A percentile compares a stretch with the other conserved stretches of the same genome.
Evolutionary conservation across 352 stramenopile genomes (phyloP).

Genomic region (Phytophthora nicotianae): DNA sequence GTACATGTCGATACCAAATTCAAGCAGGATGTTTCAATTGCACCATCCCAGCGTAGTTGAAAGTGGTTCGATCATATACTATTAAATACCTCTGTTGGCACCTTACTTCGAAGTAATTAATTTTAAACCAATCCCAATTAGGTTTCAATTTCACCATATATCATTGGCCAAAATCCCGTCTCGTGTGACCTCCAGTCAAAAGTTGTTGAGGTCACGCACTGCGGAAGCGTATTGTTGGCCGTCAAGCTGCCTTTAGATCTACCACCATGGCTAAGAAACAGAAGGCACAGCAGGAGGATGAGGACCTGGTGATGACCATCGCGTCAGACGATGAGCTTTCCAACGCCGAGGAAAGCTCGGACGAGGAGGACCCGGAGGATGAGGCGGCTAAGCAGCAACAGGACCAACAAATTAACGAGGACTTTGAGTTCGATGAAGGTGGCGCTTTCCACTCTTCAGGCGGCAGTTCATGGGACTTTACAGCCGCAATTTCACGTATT

Average conservation of each 20-base stretch:
- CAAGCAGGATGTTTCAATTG: too few relatives aligned
- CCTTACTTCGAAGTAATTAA: too few relatives aligned
- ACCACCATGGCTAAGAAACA: constrained; percentile 26
- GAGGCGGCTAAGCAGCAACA: constrained; percentile 52
- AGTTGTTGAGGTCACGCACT: constrained; percentile 8
- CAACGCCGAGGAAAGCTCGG: constrained; percentile 74
- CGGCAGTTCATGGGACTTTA: constrained; percentile 88
- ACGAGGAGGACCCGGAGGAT: constrained; percentile 56
- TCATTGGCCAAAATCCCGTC: constrained; percentile 23
- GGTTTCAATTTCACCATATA: neutral
- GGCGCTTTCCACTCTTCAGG: constrained; percentile 49
- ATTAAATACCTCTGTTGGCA: too few relatives aligned
- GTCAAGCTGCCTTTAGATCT: neutral
- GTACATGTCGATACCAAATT: too few relatives aligned
- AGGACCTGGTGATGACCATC: constrained; percentile 90
- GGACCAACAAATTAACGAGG: constrained; percentile 69
- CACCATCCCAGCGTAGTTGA: too few relatives aligned
- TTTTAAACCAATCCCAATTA: constrained; percentile 14
- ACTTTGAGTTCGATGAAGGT: constrained; percentile 87
- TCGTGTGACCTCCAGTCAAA: constrained; percentile 28
- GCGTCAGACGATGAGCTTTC: constrained; percentile 87
- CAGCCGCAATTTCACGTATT: constrained; percentile 86
- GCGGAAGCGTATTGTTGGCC: constrained; percentile 25
- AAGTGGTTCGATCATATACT: too few relatives aligned
- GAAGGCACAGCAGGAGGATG: constrained; percentile 26